Percentiles rank a stretch among this genome's conserved stretches.
Conservation (phyloP, 257 asterid species). For the Plectranthus barbatus region DNA sequence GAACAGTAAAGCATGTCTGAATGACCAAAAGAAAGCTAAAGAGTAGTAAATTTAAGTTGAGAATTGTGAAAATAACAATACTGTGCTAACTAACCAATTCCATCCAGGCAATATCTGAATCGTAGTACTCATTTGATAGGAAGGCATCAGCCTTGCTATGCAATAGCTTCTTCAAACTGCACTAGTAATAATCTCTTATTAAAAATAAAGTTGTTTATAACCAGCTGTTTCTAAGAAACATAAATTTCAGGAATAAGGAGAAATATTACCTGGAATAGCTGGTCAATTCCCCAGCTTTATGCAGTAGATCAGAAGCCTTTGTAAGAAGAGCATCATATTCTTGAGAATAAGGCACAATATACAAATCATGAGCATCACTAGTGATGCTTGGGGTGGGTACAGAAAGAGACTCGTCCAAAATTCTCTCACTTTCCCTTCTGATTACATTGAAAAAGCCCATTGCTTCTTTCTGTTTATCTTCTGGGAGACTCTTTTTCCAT, state of each 20-base stretch:
- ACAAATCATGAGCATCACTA: slow-evolving; percentile 51
- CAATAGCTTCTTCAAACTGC: slow-evolving; percentile 85
- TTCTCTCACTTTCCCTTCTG: slow-evolving; percentile 66
- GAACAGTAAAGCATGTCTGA: not conserved
- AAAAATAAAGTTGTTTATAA: not conserved
- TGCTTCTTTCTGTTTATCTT: slow-evolving; percentile 73
- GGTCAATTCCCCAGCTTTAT: slow-evolving; percentile 75
- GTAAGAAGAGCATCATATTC: slow-evolving; percentile 60
- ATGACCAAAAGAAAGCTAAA: slow-evolving; percentile 4
- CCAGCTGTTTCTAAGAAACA: not conserved
- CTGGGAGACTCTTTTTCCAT: slow-evolving; percentile 76
- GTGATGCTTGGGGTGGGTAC: slow-evolving; percentile 13
- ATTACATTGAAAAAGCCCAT: slow-evolving; percentile 74
- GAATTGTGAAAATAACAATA: not conserved
- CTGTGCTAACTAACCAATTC: slow-evolving; percentile 63
- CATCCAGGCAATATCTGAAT: slow-evolving; percentile 98
- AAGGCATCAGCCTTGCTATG: slow-evolving; percentile 86
- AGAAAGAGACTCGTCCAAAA: slow-evolving; percentile 35
- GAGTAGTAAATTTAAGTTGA: not conserved
- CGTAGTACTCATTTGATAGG: slow-evolving; percentile 87
- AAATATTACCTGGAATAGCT: slow-evolving; percentile 50
- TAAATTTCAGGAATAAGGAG: slow-evolving; percentile 5
- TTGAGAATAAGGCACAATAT: slow-evolving; percentile 63
- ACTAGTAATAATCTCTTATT: slow-evolving; percentile 20
- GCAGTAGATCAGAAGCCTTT: slow-evolving; percentile 67